phyloP scores from a whole-genome alignment of 805 yeast species.

The Candida coquimbonensis region DNA sequence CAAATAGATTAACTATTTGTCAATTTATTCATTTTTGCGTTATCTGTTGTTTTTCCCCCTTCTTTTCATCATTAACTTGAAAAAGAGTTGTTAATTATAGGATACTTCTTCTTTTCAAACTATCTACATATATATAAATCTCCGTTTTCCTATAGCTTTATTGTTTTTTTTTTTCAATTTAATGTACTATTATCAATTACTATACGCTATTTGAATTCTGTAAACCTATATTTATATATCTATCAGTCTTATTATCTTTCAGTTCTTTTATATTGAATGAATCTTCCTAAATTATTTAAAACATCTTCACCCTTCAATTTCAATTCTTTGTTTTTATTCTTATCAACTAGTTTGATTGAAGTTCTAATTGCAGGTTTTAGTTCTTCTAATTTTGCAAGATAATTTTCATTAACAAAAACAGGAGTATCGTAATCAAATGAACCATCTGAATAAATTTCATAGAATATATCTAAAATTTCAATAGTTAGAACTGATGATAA shows the following conservation, averaged over 20 bases:
- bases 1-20: constrained; percentile 16
- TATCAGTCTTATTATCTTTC: constrained; percentile 25
- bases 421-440: constrained; percentile 58
- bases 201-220: too few species aligned
- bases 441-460: constrained; percentile 76
- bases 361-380: constrained; percentile 43
- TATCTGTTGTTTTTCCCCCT: too few species aligned
- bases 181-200: neutral
- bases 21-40: too few species aligned
- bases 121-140: neutral
- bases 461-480: constrained; percentile 59
- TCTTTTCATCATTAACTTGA: neutral
- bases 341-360: constrained; percentile 58
- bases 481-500: constrained; percentile 37
- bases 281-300: constrained; percentile 58
- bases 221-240: too few species aligned
- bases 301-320: constrained; percentile 64
- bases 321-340: constrained; percentile 47
- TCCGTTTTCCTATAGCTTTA: neutral
- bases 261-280: constrained; percentile 64
- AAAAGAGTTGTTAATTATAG: neutral
- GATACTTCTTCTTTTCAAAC: too few species aligned
- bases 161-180: neutral
- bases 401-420: constrained; percentile 52
- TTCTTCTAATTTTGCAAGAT: constrained; percentile 35